Conservation (phyloP, 2,329 filamentous ascomycete species). For the Penicillium sp. region DNA sequence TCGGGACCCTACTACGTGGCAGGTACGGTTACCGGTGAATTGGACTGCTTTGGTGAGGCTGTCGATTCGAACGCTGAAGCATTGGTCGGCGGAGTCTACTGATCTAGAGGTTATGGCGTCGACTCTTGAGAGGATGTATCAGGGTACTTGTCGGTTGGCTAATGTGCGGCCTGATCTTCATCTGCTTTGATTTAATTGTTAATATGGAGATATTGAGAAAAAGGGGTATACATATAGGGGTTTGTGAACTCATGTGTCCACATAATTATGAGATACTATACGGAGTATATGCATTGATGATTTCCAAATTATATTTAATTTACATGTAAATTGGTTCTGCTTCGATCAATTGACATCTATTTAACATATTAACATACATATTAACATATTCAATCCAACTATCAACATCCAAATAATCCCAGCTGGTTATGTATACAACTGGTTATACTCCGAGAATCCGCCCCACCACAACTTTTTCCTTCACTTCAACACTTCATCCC, state of each 20-base stretch:
- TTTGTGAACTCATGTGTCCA: neutral
- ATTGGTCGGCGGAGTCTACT: slow-evolving; percentile 21
- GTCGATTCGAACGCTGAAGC: slow-evolving; percentile 19
- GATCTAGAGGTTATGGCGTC: slow-evolving; percentile 24
- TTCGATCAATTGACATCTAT: neutral
- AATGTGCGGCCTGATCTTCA: slow-evolving; percentile 15
- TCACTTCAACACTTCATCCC: neutral
- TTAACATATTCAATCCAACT: neutral
- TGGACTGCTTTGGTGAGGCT: slow-evolving; percentile 23
- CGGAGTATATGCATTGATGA: neutral
- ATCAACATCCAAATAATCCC: neutral
- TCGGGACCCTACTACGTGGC: slow-evolving; percentile 4
- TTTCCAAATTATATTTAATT: neutral
- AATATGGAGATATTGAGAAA: neutral
- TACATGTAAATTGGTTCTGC: neutral
- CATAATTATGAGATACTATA: slow-evolving; percentile 1
- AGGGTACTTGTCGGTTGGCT: slow-evolving; percentile 23
- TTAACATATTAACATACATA: neutral
- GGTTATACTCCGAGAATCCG: slow-evolving; percentile 6
- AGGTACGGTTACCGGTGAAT: slow-evolving; percentile 15
- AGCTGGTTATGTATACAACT: neutral
- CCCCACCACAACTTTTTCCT: slow-evolving; percentile 12
- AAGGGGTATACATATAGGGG: neutral
- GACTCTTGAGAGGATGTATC: slow-evolving; percentile 25
- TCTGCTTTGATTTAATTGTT: neutral